Base-by-base conservation (phyloP, 2,329 filamentous ascomycete genomes). In the Nigrospora sphaerica region DNA sequence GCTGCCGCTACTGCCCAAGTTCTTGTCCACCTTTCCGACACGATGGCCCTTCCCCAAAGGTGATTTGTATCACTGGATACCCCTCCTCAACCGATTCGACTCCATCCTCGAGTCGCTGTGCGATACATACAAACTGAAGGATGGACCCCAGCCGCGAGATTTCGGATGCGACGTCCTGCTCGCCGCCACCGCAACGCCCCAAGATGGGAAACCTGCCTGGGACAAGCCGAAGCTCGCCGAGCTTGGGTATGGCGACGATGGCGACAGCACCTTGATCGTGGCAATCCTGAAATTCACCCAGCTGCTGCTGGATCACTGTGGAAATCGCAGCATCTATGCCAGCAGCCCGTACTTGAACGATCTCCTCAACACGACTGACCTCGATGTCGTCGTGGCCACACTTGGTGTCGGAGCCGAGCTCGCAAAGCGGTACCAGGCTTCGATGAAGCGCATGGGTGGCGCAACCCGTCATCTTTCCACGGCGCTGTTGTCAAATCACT, bases 1-100 rank as follows among this genome's bases (percentile, higher is more conserved):
- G 41, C 71, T 96, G 58, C 83, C 85, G 58, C 80, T 87, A 62
- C 77, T 98, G 54, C 88, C 89, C 55, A 72, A 80, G 57, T 80
- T 86, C 55, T 85, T 98, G 54, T 75, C 77, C 57, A 80, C 78
- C 46, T 97, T 97, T 63, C 90, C 92, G 48, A 83, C 84, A 53
- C 77, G 85, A 77, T 98, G 93, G 93, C 90, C 91, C 2, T 95
- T 97, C 61, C 92, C 92, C 35, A 82, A 92, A 64, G 95, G 93
- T 50, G 93, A 98, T 64, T 74, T 97, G 31, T 97, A 97, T 64
- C 92, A 98, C 73, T 98, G 95, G 95, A 96, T 98, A 55, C 85
- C 88, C 28, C 78, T 95, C 19, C 71, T 98, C 49, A 95, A 98
- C 66, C 85, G 90, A 48, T 97, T 98, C 66, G 93, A 98, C 67